Percentiles rank a stretch among this genome's conserved stretches.
phyloP scores from a whole-genome alignment of 228 moss, liverwort and hornwort genomes.

The Sphagnum magellanicum region DNA sequence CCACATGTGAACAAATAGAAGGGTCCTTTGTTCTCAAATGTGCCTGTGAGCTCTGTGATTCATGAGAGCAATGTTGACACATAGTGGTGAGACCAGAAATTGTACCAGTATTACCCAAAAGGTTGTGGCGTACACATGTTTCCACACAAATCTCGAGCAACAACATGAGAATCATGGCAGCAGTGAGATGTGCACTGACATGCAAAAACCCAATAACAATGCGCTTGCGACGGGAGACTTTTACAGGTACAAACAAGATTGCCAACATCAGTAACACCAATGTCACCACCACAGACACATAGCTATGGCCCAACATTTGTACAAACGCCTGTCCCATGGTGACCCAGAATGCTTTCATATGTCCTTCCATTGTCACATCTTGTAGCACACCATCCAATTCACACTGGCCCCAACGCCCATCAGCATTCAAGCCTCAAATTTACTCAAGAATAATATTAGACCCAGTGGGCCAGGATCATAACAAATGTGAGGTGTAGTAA shows the following conservation, averaged over 20 bases:
- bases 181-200: slow-evolving; percentile 44
- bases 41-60: not conserved
- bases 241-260: slow-evolving; percentile 51
- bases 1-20: not conserved
- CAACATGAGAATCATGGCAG: slow-evolving; percentile 58
- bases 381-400: slow-evolving; percentile 38
- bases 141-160: slow-evolving; percentile 53
- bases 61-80: too few relatives aligned
- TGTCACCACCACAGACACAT: slow-evolving; percentile 39
- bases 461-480: too few relatives aligned
- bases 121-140: slow-evolving; percentile 60
- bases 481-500: not conserved
- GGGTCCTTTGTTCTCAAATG: not conserved
- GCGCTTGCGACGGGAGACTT: slow-evolving; percentile 47
- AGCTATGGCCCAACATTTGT: slow-evolving; percentile 48
- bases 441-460: too few relatives aligned
- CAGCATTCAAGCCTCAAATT: not conserved
- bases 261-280: slow-evolving; percentile 21
- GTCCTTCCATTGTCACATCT: slow-evolving; percentile 30
- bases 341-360: slow-evolving; percentile 30
- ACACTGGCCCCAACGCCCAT: slow-evolving; percentile 26
- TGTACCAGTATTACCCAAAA: slow-evolving; percentile 50
- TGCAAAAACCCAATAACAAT: slow-evolving; percentile 42
- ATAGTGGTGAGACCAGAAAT: not conserved
- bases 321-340: slow-evolving; percentile 45